A percentile compares a stretch with the other conserved stretches of the same genome.
Conservation (phyloP, 306 rosid species). For the Abrus precatorius region DNA sequence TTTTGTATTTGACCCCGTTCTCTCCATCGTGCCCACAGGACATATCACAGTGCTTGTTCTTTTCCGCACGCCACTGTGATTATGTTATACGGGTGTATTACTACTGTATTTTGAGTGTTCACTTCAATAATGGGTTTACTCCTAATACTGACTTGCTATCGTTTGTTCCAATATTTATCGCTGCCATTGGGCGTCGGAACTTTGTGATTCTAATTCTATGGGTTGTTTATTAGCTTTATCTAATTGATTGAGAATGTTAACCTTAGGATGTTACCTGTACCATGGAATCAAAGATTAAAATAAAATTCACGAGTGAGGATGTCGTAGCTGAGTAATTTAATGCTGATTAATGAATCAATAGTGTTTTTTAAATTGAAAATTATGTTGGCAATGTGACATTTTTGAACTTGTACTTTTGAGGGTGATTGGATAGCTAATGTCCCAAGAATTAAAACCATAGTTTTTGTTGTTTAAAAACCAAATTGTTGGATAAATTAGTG, state of each 20-base stretch:
- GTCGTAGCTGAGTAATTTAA: too few species aligned
- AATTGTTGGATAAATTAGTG: too few species aligned
- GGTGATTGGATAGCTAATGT: too few species aligned
- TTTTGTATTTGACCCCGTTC: constrained; percentile 35
- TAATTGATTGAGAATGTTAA: neutral
- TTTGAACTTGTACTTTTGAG: too few species aligned
- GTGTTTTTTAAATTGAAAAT: too few species aligned
- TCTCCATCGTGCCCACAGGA: neutral
- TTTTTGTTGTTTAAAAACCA: too few species aligned
- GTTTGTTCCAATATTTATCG: neutral
- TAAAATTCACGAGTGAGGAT: too few species aligned
- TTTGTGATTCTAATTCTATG: neutral
- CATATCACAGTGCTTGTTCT: constrained; percentile 38
- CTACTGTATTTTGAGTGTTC: constrained; percentile 31
- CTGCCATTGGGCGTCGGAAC: neutral
- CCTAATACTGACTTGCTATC: neutral
- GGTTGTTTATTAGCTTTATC: neutral
- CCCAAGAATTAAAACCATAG: too few species aligned
- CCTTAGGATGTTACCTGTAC: too few species aligned
- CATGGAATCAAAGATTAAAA: too few species aligned
- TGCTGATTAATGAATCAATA: too few species aligned
- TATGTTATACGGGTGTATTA: constrained; percentile 34
- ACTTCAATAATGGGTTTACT: constrained; percentile 38
- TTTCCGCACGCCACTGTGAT: constrained; percentile 29
- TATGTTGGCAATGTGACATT: too few species aligned